phyloP scores from a whole-genome alignment of 73 alveolate species.

The Durusdinium trenchii region DNA sequence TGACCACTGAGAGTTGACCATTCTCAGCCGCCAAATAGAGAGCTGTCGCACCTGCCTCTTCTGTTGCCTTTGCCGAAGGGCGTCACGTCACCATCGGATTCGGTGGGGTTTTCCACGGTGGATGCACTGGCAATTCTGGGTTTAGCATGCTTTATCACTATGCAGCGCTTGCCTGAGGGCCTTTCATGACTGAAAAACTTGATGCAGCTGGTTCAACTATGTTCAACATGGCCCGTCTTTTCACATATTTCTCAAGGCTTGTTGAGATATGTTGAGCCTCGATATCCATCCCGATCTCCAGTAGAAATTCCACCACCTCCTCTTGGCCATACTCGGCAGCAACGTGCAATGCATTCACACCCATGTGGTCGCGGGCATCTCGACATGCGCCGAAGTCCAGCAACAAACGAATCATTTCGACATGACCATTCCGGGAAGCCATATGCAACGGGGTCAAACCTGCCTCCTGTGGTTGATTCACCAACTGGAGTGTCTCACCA shows the following conservation, averaged over 20 bases:
- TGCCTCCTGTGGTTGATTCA: slow-evolving; percentile 23
- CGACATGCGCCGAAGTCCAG: slow-evolving; percentile 36
- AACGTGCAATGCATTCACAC: slow-evolving; percentile 40
- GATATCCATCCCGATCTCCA: slow-evolving; percentile 27
- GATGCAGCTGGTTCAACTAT: no score
- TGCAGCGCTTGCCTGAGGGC: no score
- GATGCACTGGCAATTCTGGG: no score
- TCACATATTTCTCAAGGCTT: no score
- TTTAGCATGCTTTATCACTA: no score
- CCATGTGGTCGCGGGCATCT: slow-evolving; percentile 26
- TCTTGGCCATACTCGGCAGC: slow-evolving; percentile 90
- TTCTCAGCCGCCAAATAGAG: slow-evolving; percentile 60
- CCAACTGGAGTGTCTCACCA: neutral
- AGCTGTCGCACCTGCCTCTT: slow-evolving; percentile 62
- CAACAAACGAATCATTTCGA: slow-evolving; percentile 17
- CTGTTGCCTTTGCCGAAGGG: neutral
- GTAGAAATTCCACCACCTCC: neutral
- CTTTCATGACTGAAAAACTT: no score
- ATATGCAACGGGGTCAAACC: slow-evolving; percentile 61
- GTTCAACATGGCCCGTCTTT: no score
- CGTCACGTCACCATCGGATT: neutral
- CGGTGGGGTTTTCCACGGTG: no score
- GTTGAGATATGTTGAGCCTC: no score
- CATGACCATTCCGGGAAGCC: slow-evolving; percentile 35
- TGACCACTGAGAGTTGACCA: slow-evolving; percentile 62